Percentiles rank a stretch among this genome's conserved stretches.
phyloP scores from a whole-genome alignment of 768 basidiomycete species.

The Panaeolus cyanescens region DNA sequence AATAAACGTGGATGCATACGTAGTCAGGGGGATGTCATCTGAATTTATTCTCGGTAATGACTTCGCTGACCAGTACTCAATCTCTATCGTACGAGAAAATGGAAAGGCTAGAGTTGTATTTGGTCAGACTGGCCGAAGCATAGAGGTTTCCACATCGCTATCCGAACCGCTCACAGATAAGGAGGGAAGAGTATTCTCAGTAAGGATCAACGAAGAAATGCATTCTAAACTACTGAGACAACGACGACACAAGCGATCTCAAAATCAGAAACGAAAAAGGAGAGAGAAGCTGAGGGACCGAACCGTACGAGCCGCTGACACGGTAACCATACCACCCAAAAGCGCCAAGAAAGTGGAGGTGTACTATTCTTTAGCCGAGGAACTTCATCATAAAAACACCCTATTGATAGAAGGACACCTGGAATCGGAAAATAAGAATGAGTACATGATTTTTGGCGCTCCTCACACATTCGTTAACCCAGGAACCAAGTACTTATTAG shows the following conservation, averaged over 20 bases:
- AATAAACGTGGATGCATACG: too few species aligned
- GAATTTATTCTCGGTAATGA: constrained; percentile 34
- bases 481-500: too few species aligned
- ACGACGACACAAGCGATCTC: constrained; percentile 1
- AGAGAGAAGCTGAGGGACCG: neutral
- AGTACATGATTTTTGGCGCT: too few species aligned
- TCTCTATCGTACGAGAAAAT: constrained; percentile 23
- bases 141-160: constrained; percentile 5
- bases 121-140: constrained; percentile 2
- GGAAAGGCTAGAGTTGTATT: constrained; percentile 10
- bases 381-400: too few species aligned
- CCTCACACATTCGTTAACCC: too few species aligned
- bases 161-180: neutral
- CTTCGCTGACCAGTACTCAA: constrained; percentile 31
- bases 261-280: neutral
- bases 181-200: constrained; percentile 6
- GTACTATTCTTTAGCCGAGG: neutral
- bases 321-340: constrained; percentile 12
- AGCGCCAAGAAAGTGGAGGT: constrained; percentile 4
- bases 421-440: too few species aligned
- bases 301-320: constrained; percentile 2
- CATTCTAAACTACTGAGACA: neutral
- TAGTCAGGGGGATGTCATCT: too few species aligned
- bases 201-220: constrained; percentile 5
- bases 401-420: too few species aligned